Percentiles rank a stretch among this genome's conserved stretches.
Evolutionary conservation across 192 early-diverging fungal species (phyloP).

Genomic region (Backusella westeae): DNA sequence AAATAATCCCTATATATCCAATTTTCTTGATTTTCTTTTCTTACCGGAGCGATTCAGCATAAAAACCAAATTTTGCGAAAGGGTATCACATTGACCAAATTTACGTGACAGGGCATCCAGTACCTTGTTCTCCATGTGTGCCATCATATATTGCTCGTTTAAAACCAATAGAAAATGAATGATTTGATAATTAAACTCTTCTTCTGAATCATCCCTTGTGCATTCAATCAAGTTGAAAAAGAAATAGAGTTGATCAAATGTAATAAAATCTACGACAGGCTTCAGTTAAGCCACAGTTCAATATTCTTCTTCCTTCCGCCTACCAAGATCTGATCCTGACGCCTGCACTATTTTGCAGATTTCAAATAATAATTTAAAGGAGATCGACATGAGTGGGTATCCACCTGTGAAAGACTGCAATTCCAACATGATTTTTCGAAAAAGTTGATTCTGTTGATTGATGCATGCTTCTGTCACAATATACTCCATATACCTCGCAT

Average conservation of each 20-base stretch:
- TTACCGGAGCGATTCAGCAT: conserved; percentile 61
- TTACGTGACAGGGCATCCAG: not conserved
- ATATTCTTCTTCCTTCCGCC: no score
- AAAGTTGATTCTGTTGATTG: conserved; percentile 27
- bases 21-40: conserved; percentile 27
- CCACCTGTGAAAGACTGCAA: conserved; percentile 17
- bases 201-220: conserved; percentile 2
- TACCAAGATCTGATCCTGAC: not conserved
- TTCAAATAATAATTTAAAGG: conserved; percentile 3
- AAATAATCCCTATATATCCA: conserved; percentile 33
- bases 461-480: conserved; percentile 26
- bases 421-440: conserved; percentile 50
- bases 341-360: not conserved
- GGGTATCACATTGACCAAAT: conserved; percentile 43
- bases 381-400: not conserved
- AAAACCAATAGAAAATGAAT: not conserved
- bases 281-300: no score
- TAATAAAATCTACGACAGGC: not conserved
- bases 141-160: conserved; percentile 1
- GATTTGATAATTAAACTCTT: not conserved
- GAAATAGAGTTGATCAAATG: not conserved
- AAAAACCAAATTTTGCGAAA: conserved; percentile 83
- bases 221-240: not conserved
- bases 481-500: conserved; percentile 41
- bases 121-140: not conserved